phyloP scores from a whole-genome alignment of 306 rosid genomes.

The Clitoria ternatea region DNA sequence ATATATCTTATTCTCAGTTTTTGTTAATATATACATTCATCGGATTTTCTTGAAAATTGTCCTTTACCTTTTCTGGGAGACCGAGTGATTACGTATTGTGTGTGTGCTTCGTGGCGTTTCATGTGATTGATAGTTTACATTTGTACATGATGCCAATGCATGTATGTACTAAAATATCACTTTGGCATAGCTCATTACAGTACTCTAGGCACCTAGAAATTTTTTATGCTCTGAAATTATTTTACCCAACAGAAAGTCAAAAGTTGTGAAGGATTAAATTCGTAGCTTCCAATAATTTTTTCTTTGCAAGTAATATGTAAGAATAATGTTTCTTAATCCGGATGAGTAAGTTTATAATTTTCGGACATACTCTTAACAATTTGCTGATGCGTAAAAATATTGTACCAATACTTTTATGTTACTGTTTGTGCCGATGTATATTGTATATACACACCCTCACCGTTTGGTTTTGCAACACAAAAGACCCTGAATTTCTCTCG shows the following conservation, averaged over 20 bases:
- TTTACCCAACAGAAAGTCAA: background rate
- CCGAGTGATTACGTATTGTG: no score
- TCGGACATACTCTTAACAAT: background rate
- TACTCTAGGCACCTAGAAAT: background rate
- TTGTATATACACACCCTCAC: background rate
- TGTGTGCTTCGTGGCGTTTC: no score
- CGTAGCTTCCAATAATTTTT: background rate
- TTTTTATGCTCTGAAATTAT: background rate
- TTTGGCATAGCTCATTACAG: background rate
- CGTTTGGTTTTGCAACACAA: background rate
- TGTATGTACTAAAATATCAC: background rate
- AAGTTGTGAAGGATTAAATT: background rate
- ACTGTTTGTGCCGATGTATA: no score
- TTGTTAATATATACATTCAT: no score
- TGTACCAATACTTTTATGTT: background rate
- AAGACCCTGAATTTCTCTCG: background rate
- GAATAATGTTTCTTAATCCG: background rate
- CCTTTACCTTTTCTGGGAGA: background rate
- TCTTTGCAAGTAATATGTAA: background rate
- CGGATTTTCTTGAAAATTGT: no score
- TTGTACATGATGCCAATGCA: no score
- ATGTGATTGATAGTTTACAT: no score
- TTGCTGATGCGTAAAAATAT: background rate
- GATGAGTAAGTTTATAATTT: background rate
- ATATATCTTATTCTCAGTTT: no score